phyloP scores from a whole-genome alignment of 1,284 basidiomycete species.

The Xerocomus nothofagi region DNA sequence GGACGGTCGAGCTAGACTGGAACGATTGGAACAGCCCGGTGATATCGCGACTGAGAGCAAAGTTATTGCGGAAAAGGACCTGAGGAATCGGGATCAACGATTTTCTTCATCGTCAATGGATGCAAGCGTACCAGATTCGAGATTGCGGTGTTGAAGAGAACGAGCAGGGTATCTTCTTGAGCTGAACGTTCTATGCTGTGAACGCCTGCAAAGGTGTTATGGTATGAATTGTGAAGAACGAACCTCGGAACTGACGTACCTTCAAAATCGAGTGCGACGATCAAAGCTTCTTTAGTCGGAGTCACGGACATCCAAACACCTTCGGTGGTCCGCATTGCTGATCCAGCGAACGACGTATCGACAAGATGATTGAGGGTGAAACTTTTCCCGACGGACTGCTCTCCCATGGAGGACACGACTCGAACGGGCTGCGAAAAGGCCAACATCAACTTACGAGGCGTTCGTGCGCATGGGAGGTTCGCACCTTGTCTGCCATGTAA shows the following conservation, averaged over 20 bases:
- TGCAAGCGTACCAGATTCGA: conserved; percentile 51
- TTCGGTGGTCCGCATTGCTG: conserved; percentile 63
- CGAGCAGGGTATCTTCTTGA: conserved; percentile 61
- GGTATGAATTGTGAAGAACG: neutral
- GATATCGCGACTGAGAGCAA: conserved; percentile 58
- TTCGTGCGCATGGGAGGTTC: neutral
- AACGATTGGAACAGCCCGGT: conserved; percentile 62
- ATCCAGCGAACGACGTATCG: conserved; percentile 64
- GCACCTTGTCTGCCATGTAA: conserved; percentile 56
- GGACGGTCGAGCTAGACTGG: conserved; percentile 57
- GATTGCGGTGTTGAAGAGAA: conserved; percentile 62
- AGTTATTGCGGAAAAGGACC: conserved; percentile 66
- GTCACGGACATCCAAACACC: conserved; percentile 70
- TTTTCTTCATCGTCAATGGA: neutral
- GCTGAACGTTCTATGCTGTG: conserved; percentile 62
- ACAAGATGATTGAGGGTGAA: conserved; percentile 59
- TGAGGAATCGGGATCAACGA: conserved; percentile 22
- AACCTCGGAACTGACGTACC: conserved; percentile 32
- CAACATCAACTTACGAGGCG: neutral
- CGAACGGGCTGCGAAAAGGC: conserved; percentile 47
- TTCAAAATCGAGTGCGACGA: conserved; percentile 66
- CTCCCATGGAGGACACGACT: conserved; percentile 67
- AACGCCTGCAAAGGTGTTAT: conserved; percentile 42
- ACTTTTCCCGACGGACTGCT: conserved; percentile 64
- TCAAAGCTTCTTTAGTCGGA: conserved; percentile 51